These are phyloP conservation scores for Dactylellina drechsleri DNA, from an alignment of 2,329 filamentous ascomycete species.

Conservation along the genomic window DNA sequence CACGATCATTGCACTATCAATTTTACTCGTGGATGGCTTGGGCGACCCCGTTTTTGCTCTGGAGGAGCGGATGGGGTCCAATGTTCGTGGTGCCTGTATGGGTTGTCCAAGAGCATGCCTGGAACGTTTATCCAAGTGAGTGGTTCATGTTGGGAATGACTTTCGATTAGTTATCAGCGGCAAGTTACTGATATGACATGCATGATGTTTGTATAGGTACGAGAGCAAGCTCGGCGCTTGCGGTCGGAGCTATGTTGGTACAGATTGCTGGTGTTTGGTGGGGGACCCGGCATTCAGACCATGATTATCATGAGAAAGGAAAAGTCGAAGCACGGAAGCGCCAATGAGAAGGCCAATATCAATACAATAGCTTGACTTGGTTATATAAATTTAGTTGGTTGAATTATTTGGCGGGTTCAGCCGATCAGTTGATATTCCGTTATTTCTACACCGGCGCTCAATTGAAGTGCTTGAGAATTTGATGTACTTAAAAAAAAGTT, in stretches of 20 bases:
- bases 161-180: neutral
- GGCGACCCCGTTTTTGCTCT: conserved; percentile 86
- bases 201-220: conserved; percentile 61
- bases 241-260: conserved; percentile 75
- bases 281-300: conserved; percentile 67
- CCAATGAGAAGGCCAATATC: neutral
- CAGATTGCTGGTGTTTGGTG: conserved; percentile 74
- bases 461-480: no score
- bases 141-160: neutral
- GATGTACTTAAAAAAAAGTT: no score
- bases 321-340: conserved; percentile 8
- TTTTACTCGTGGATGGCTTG: conserved; percentile 93
- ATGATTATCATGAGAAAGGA: neutral
- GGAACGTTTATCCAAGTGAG: conserved; percentile 88
- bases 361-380: no score
- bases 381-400: no score
- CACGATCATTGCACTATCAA: conserved; percentile 90
- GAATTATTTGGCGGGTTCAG: no score
- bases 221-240: conserved; percentile 70
- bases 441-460: no score
- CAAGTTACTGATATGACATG: neutral
- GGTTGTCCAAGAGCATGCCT: conserved; percentile 86
- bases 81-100: conserved; percentile 75
- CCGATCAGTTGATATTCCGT: no score
- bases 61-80: conserved; percentile 77